A percentile compares a stretch with the other conserved stretches of the same genome.
phyloP scores from a whole-genome alignment of 164 flowering plant species.

The Annona squamosa region DNA sequence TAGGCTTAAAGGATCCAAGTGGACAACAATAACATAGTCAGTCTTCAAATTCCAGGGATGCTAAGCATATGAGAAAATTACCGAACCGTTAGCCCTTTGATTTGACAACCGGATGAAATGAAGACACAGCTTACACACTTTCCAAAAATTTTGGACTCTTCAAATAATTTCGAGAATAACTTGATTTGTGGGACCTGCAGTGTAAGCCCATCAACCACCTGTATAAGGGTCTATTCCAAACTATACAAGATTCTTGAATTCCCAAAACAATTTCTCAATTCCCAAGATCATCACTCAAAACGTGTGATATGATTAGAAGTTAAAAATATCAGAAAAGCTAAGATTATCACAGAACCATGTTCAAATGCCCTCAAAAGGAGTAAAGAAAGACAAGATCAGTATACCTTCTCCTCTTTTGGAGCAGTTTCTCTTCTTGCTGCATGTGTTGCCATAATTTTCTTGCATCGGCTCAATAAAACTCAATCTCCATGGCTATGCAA shows the following conservation, averaged over 20 bases:
- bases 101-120: neutral
- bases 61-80: neutral
- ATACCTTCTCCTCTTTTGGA: slow-evolving; percentile 14
- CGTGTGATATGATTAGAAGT: no score
- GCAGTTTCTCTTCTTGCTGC: slow-evolving; percentile 15
- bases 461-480: slow-evolving; percentile 4
- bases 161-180: neutral
- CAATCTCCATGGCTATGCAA: slow-evolving; percentile 6
- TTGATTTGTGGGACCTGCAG: neutral
- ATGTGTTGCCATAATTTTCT: slow-evolving; percentile 5
- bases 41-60: neutral
- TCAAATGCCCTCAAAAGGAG: neutral
- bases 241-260: no score
- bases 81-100: neutral
- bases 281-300: no score
- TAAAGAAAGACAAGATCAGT: neutral
- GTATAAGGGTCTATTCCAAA: neutral
- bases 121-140: slow-evolving; percentile 7
- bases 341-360: neutral
- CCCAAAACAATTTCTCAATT: neutral
- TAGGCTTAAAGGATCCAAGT: neutral
- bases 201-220: slow-evolving; percentile 24
- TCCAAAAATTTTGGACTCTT: slow-evolving; percentile 6
- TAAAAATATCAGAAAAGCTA: no score
- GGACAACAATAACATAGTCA: neutral